Conservation (phyloP, 148 eudicot genomes). For the Camellia japonica region DNA sequence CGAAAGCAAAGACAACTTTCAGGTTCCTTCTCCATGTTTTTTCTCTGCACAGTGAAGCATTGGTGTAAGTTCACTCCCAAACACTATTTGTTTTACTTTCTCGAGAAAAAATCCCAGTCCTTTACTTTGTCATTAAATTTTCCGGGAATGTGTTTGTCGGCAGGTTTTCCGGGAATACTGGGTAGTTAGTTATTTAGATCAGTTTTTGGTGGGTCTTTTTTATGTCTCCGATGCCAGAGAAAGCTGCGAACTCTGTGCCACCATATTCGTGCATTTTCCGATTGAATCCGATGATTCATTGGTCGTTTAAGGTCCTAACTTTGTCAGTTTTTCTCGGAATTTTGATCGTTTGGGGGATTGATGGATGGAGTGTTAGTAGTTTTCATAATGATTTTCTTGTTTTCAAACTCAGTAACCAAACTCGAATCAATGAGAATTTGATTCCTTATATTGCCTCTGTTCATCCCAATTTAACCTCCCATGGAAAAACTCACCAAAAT, state of each 20-base stretch:
- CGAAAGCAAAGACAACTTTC: background rate
- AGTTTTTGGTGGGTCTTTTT: background rate
- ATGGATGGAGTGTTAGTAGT: conserved; percentile 27
- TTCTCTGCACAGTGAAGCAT: background rate
- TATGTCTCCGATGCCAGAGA: conserved; percentile 34
- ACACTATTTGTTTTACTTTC: background rate
- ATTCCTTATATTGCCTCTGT: background rate
- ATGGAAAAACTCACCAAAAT: conserved; percentile 10
- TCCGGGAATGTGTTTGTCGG: conserved; percentile 8
- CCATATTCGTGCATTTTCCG: conserved; percentile 19
- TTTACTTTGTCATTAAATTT: background rate
- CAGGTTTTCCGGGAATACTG: background rate
- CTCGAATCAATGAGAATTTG: conserved; percentile 6
- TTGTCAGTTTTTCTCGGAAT: conserved; percentile 32
- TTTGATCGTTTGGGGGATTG: conserved; percentile 42
- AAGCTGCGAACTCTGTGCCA: conserved; percentile 20
- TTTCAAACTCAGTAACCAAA: conserved; percentile 6
- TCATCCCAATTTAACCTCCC: background rate
- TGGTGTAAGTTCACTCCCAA: background rate
- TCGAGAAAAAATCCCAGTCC: conserved; percentile 1
- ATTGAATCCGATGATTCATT: conserved; percentile 33
- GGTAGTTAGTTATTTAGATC: background rate
- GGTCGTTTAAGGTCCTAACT: conserved; percentile 34
- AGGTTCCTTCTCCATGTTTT: background rate
- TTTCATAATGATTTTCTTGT: conserved; percentile 27